Conservation (phyloP, 257 asterid species). For the Coffea canephora region DNA sequence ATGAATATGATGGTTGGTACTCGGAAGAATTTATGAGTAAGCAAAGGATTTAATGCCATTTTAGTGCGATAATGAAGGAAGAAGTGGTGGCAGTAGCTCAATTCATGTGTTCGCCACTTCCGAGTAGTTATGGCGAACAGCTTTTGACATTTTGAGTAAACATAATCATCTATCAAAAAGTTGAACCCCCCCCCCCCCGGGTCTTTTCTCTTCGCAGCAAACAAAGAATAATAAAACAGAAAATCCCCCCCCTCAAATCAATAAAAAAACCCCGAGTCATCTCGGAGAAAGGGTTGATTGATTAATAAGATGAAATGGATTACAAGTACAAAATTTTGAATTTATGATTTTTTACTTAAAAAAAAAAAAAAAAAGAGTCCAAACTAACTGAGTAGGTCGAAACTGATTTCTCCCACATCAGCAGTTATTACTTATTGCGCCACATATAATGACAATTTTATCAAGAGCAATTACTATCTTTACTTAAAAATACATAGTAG, state of each 20-base stretch:
- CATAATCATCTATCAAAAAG: conserved; percentile 1
- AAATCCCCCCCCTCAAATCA: neutral
- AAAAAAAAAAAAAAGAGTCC: neutral
- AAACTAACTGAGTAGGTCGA: too few relatives aligned
- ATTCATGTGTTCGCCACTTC: conserved; percentile 44
- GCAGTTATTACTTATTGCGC: neutral
- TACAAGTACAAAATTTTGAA: too few relatives aligned
- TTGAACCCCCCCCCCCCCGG: neutral
- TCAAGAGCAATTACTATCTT: neutral
- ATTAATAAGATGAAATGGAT: too few relatives aligned
- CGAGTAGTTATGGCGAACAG: conserved; percentile 28
- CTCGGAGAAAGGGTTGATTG: too few relatives aligned
- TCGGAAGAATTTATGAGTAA: neutral
- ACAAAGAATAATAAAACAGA: neutral
- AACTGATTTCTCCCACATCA: neutral
- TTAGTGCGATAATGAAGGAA: conserved; percentile 17
- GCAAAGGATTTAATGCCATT: neutral
- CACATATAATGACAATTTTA: neutral
- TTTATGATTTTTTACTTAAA: too few relatives aligned
- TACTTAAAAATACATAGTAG: neutral
- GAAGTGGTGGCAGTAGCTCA: conserved; percentile 23
- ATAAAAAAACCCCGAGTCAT: neutral
- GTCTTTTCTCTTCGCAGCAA: neutral
- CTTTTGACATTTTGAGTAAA: conserved; percentile 17
- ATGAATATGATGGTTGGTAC: neutral